Percentiles rank a stretch among this genome's conserved stretches.
phyloP scores from a whole-genome alignment of 139 green algal species.

The Tetradesmus obliquus region DNA sequence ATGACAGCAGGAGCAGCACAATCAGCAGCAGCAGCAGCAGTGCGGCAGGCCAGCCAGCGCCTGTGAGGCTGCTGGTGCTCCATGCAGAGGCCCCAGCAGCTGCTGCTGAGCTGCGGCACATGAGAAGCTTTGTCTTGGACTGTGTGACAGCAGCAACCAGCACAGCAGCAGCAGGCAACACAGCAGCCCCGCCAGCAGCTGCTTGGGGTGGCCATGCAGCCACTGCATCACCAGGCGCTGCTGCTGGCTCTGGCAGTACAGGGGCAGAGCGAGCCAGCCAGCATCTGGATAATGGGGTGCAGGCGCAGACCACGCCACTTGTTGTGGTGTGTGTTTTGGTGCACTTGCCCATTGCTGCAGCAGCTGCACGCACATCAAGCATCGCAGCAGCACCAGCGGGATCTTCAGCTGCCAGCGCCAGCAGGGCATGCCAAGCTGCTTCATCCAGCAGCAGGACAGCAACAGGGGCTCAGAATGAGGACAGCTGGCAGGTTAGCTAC shows the following conservation, averaged over 20 bases:
- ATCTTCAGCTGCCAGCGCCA: neutral
- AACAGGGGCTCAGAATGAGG: neutral
- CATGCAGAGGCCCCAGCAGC: slow-evolving; percentile 9
- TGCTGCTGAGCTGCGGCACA: neutral
- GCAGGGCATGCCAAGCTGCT: neutral
- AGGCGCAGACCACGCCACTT: neutral
- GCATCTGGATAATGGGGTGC: neutral
- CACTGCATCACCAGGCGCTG: neutral
- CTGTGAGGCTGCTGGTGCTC: slow-evolving; percentile 24
- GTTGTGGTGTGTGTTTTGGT: slow-evolving; percentile 7
- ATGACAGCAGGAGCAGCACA: neutral
- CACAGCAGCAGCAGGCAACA: neutral
- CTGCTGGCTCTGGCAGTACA: neutral
- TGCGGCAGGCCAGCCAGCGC: neutral
- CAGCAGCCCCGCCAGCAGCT: neutral
- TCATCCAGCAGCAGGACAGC: neutral
- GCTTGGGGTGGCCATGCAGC: no score
- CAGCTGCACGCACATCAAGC: neutral
- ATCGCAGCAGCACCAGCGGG: neutral
- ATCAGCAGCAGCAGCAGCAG: slow-evolving; percentile 12
- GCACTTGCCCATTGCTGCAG: slow-evolving; percentile 18
- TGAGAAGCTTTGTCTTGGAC: neutral
- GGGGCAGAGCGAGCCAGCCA: neutral
- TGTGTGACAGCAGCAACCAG: neutral
- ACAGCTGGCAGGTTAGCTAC: slow-evolving; percentile 18